Base-by-base conservation (phyloP, 2,329 filamentous ascomycete genomes). In the Aspergillus eucalypticola region DNA sequence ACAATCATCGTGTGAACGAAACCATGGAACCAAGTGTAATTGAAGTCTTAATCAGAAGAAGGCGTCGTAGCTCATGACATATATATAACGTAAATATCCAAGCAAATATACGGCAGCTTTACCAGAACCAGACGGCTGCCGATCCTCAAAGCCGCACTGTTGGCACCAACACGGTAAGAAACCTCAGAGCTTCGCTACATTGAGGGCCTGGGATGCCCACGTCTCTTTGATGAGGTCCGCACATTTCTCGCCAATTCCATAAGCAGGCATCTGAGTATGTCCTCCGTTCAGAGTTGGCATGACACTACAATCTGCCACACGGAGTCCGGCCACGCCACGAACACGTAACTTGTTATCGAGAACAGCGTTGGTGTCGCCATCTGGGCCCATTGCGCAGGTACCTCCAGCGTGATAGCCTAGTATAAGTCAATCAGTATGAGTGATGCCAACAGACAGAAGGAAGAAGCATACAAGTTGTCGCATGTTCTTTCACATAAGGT, bases 261-360 rank as follows among this genome's bases (percentile, higher is more conserved):
- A 86, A 5, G 83, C 83, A 3, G 83, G 82, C 82, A 85, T 85
- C 65, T 85, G 83, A 0, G 83, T 84, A 65, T 84, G 81, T 0
- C 81, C 84, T 17, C 74, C 72, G 64, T 84, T 79, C 3, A 85
- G 67, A 0, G 71, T 72, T 2, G 83, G 83, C 81, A 84, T 84
- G 23, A 83, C 76, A 66, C 79, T 82, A 64, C 77, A 80, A 62
- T 85, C 83, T 0, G 78, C 82, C 11, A 87, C 83, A 2, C 85
- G 75, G n/a, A 87, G 70, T 1, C 80, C 78, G 55, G 77, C 74
- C 2, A 85, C 79, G 2, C 84, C 84, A 6, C 77, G 76, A 0
- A 86, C 84, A 2, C 76, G 72, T n/a, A 86, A 75, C 54, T 81
- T 79, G 61, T 80, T 73, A 63, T 86, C 82, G 0, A 88, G 75